A percentile compares a stretch with the other conserved stretches of the same genome.
phyloP scores from a whole-genome alignment of 176 grass and related monocot genomes.

The Oryza brachyantha region DNA sequence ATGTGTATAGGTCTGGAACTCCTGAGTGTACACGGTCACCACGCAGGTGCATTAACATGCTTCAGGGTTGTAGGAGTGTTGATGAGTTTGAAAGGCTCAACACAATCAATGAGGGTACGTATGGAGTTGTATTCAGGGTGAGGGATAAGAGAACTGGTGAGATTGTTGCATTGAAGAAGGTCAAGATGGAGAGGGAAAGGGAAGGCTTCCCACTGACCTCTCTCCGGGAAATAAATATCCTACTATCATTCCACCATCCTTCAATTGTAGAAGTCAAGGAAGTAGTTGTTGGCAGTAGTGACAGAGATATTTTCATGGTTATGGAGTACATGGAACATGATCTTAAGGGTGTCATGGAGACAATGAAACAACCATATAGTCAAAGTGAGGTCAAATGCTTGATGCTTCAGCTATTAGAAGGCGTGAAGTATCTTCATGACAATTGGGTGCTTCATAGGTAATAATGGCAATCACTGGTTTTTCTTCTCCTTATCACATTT shows the following conservation, averaged over 20 bases:
- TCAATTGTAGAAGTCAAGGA: conserved; percentile 96
- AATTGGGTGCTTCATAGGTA: conserved; percentile 98
- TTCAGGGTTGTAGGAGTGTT: conserved; percentile 84
- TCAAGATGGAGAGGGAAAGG: conserved; percentile 90
- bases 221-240: conserved; percentile 93
- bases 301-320: conserved; percentile 85
- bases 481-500: conserved; percentile 3
- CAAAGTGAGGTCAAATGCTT: conserved; percentile 97
- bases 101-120: conserved; percentile 95
- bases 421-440: conserved; percentile 89
- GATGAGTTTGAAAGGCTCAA: conserved; percentile 89
- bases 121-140: conserved; percentile 85
- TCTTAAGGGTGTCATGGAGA: conserved; percentile 90
- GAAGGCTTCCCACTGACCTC: conserved; percentile 88
- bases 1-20: conserved; percentile 36
- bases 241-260: conserved; percentile 80
- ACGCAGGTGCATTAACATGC: conserved; percentile 80
- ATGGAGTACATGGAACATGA: conserved; percentile 99
- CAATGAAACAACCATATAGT: conserved; percentile 84
- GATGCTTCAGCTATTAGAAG: conserved; percentile 92
- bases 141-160: conserved; percentile 90
- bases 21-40: conserved; percentile 33
- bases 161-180: conserved; percentile 91
- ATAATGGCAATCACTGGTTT: conserved; percentile 17
- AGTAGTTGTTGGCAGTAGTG: conserved; percentile 70